A percentile compares a stretch with the other conserved stretches of the same genome.
Conservation (phyloP, 257 asterid genomes). For the Oldenlandia corymbosa region DNA sequence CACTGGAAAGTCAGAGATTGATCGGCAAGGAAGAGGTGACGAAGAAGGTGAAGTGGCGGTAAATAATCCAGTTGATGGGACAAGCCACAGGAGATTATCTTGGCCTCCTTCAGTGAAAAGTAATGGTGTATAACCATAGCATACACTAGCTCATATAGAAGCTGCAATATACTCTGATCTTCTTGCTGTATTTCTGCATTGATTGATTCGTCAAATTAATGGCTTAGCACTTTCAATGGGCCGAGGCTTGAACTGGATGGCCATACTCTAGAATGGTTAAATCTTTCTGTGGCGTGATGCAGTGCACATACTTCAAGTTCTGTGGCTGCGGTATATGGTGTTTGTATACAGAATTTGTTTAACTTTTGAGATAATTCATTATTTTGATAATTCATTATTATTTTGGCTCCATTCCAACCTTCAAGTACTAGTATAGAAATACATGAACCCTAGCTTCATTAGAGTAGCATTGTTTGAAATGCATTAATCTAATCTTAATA, state of each 20-base stretch:
- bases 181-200: not conserved
- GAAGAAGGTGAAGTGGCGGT: not conserved
- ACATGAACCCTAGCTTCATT: too few species aligned
- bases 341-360: not conserved
- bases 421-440: too few species aligned
- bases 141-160: too few species aligned
- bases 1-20: not conserved
- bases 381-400: too few species aligned
- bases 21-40: not conserved
- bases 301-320: too few species aligned
- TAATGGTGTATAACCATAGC: conserved; percentile 6
- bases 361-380: too few species aligned
- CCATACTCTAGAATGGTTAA: too few species aligned
- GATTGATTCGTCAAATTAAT: not conserved
- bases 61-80: conserved; percentile 31
- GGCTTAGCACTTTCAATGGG: not conserved
- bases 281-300: too few species aligned
- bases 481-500: too few species aligned
- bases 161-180: not conserved
- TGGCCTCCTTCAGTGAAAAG: conserved; percentile 63
- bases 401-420: too few species aligned
- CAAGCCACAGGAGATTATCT: conserved; percentile 50
- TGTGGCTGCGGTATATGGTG: not conserved
- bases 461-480: too few species aligned
- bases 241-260: not conserved